Base-by-base conservation (phyloP, 345 rosid species). In the Chamaenerion angustifolium region DNA sequence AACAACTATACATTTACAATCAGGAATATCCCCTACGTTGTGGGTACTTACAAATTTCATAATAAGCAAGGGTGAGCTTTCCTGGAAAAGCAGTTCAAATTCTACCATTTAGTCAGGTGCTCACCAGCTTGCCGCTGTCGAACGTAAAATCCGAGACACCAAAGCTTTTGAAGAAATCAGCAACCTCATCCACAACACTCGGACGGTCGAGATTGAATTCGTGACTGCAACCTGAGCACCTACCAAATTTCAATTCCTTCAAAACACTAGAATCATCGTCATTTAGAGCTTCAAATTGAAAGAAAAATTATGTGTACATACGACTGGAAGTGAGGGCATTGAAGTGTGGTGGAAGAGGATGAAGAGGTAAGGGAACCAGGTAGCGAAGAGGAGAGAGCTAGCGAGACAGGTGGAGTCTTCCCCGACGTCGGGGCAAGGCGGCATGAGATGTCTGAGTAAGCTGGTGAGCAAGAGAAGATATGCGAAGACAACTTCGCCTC, bases 201-300 rank as follows among this genome's bases (percentile, higher is more conserved):
- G 95, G 98, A 58, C 80, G 94, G 43, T 85, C 77, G 64, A 86
- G 94, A 76, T 79, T 70, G 57, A 78, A 63, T 76, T 86, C 94
- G 44, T 90, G 98, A 16, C 84, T 73, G 58, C 98, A 90, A 5
- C 98, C 98, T 11, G 98, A 86, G 71, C 98, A 89, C 56, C 98
- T 90, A 72, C 48, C 40, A 31, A 35, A 46, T 56, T 31, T 37
- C 9, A 40, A 8, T 19, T 11, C 9, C 43, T 45, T 18, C 0
- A 31, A 14, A 27, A 10, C 42, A 31, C 12, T n/a, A 35, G 13
- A 15, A 19, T n/a, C 35, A 10, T 18, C 13, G 19, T 10, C 35
- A 13, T 13, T 12, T 31, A 12, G 10, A 35, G 16, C 16, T 50
- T 14, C 42, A 50, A 50, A 31, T 31, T 16, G 48, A 19, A 43